Base-by-base conservation (phyloP, 441 rosid genomes). In the Sinapis alba region DNA sequence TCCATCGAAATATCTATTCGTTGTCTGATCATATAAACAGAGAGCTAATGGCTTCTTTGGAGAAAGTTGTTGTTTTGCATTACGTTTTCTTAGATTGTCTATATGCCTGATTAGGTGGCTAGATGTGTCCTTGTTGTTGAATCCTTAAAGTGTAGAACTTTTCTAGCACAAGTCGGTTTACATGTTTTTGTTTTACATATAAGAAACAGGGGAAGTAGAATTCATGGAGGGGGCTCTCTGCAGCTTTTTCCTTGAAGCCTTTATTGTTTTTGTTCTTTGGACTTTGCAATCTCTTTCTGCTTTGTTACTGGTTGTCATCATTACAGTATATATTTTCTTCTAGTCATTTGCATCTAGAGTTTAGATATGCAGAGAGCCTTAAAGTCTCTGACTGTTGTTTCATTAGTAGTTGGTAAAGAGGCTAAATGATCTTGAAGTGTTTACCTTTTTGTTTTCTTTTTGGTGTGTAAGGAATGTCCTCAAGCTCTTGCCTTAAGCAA, bases 401-500 rank as follows among this genome's bases (percentile, higher is more conserved):
- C 61, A 57, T 77, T 71, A 3, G 1, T 23, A 23, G 24, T 23
- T 23, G 24, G 24, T 23, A 21, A 32, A 65, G 69, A 72, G 74
- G 72, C 77, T 76, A 62, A 71, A 78, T 67, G 64, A 72, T 56
- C 41, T 59, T 32, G 38, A 66, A 72, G 68, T 69, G 32, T 32
- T 71, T 24, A 72, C 57, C 50, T 30, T 32, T 24, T 28, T 75
- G 30, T 19, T 7, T 12, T 71, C n/a, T n/a, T 68, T 56, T 70
- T 81, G 73, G 41, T 74, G 74, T 57, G 78, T 72, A 72, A 86
- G 78, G 65, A 28, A 92, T 92, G 93, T 86, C 91, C 68, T 91
- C 99, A 69, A 86, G 87, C 77, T 89, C 97, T 85, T 83, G 84
- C 75, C 84, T 82, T 58, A 87, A 88, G 80, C 93, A 88, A 83